Base-by-base conservation (phyloP, 805 yeast species). In the Spencermartinsiella europaea region DNA sequence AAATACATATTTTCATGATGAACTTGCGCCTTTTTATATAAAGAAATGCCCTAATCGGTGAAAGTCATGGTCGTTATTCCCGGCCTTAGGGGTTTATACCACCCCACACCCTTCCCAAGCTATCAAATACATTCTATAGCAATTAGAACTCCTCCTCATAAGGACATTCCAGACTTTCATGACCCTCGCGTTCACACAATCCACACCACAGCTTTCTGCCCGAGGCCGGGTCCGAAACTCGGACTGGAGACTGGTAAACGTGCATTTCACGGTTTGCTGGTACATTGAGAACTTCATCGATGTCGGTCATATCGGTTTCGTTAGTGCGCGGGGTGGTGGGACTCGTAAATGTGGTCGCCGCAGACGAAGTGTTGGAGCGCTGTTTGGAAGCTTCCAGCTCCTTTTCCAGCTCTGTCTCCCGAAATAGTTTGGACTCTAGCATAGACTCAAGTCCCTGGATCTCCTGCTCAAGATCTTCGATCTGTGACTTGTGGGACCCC, bases 181-280 rank as follows among this genome's bases (percentile, higher is more conserved):
- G 99, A 0, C 98, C 99, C 38, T 79, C 81, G 45, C 87, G 71
- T 63, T 91, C 98, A 67, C 99, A 91, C 44, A 88, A 70, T 0
- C 95, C 96, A 68, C 99, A 91, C 95, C 96, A 91, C 51, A 78
- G 73, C 21, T 69, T 69, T 38, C 90, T 73, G 1, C 96, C 96
- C 1, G 79, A 79, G 0, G 89, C 72, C 0, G 90, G 84, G 61
- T 87, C 93, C 7, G 31, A 25, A 12, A 65, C 59, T 17, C 65
- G 63, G 1, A 56, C 61, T 3, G 69, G 67, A 0, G 87, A 14
- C 25, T 40, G 25, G 43, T 44, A 46, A 8, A 40, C 34, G 12
- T 44, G 45, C 4, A 42, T 14, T 16, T 40, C 43, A 17, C 31
- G 31, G n/a, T 19, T 3, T 34, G 34, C n/a, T 5, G 37, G 19